Base-by-base conservation (phyloP, 2,329 filamentous ascomycete genomes). In the Lachnellula arida region DNA sequence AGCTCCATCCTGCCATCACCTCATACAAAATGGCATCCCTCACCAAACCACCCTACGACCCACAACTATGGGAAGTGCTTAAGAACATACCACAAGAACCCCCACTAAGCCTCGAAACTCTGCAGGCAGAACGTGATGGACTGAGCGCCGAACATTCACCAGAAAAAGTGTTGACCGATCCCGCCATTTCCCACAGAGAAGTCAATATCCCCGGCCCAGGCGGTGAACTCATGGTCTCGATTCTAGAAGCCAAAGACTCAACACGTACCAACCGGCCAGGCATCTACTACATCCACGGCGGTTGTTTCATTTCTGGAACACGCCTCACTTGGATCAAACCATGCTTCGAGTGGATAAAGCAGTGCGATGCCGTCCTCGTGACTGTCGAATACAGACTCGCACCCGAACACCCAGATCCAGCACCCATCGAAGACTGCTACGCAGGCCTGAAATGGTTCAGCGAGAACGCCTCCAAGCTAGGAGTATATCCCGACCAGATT, bases 331-430 rank as follows among this genome's bases (percentile, higher is more conserved):
- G 11, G 7, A 37, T 49, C 14, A 19, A 39, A 17, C 14, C 22
- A n/a, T 14, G 17, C 15, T n/a, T 39, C 32, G 28, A 35, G 7
- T 37, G 15, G 14, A 39, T 49, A 7, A 14, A 14, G 4, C 28
- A 49, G 15, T 35, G 14, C 14, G 17, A 17, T 39, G 25, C 32
- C 3, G 14, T 15, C 22, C 17, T 14, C 47, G 71, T 81, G 15
- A 74, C 75, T 1, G 75, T 78, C 2, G 78, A 81, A 60, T 81
- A 81, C 60, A 72, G 78, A 39, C 75, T 82, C 5, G 79, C 80
- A 0, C 80, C 80, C 0, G 80, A 83, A 53, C 61, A 79, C 55
- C 77, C 76, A 2, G 82, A 74, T 61, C 80, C 80, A 0, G 77
- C 79, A 0, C 78, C 80, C 0, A 75, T 81, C 2, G 73, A 81